A percentile compares a stretch with the other conserved stretches of the same genome.
These are phyloP conservation scores for Boletus bicolor DNA, from an alignment of 768 basidiomycete species.

Conservation along the genomic window DNA sequence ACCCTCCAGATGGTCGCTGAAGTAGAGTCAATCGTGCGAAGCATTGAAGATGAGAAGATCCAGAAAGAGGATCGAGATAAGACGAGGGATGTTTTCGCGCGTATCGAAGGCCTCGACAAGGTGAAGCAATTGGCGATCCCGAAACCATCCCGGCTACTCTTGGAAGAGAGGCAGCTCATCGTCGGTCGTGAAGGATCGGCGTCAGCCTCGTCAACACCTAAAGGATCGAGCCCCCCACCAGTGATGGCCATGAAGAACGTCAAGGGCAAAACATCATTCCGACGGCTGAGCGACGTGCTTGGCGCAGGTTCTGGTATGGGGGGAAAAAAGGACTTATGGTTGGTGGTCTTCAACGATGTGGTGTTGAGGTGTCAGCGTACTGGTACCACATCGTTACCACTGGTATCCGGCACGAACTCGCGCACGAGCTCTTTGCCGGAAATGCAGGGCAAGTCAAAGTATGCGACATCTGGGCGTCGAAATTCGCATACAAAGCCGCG, in stretches of 20 bases:
- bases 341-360: conserved; percentile 95
- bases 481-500: conserved; percentile 77
- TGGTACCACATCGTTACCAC: conserved; percentile 81
- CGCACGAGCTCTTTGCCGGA: conserved; percentile 81
- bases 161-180: conserved; percentile 68
- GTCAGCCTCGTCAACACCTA: conserved; percentile 19
- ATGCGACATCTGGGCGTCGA: conserved; percentile 76
- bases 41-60: conserved; percentile 98
- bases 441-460: conserved; percentile 77
- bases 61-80: conserved; percentile 94
- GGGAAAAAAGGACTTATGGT: conserved; percentile 86
- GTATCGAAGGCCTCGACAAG: conserved; percentile 94
- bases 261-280: conserved; percentile 83
- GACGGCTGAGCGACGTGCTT: conserved; percentile 87
- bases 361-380: conserved; percentile 87
- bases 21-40: conserved; percentile 92
- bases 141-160: conserved; percentile 82
- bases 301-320: conserved; percentile 52
- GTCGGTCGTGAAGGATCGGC: conserved; percentile 31
- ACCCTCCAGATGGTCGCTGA: conserved; percentile 96
- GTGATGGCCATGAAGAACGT: conserved; percentile 50
- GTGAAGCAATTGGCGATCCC: conserved; percentile 90
- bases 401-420: conserved; percentile 64
- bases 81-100: conserved; percentile 91
- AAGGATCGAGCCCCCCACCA: conserved; percentile 35